Conservation (phyloP, 1,284 basidiomycete genomes). For the Polyporus tsugae region DNA sequence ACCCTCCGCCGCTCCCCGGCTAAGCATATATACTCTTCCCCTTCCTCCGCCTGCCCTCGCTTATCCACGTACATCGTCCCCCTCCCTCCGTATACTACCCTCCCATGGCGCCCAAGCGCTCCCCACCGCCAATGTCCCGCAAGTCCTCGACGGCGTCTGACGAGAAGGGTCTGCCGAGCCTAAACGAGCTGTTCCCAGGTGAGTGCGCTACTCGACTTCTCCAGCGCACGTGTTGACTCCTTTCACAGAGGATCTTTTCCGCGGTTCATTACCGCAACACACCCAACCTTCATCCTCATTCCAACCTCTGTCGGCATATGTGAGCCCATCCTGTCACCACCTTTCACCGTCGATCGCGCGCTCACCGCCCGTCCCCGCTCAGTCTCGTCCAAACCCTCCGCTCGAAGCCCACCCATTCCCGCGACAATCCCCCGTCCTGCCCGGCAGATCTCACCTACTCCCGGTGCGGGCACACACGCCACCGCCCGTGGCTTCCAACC, state of each 20-base stretch:
- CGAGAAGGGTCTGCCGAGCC: slow-evolving; percentile 38
- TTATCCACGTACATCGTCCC: slow-evolving; percentile 8
- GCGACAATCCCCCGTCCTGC: slow-evolving; percentile 4
- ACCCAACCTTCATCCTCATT: slow-evolving; percentile 18
- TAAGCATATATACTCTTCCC: slow-evolving; percentile 22
- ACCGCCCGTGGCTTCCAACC: slow-evolving; percentile 11
- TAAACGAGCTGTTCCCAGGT: slow-evolving; percentile 42
- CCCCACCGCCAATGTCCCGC: slow-evolving; percentile 17
- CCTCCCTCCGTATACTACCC: background rate
- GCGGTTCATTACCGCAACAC: slow-evolving; percentile 25
- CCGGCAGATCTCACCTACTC: slow-evolving; percentile 15
- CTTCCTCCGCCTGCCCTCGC: slow-evolving; percentile 5
- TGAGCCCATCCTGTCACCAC: slow-evolving; percentile 1
- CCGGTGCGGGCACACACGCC: slow-evolving; percentile 9
- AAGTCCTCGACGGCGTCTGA: slow-evolving; percentile 23
- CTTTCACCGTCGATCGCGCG: background rate
- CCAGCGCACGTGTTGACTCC: slow-evolving; percentile 8
- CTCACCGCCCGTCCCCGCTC: slow-evolving; percentile 1
- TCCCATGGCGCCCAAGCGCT: slow-evolving; percentile 25
- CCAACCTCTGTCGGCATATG: slow-evolving; percentile 25
- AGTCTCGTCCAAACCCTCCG: slow-evolving; percentile 4
- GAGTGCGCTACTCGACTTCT: slow-evolving; percentile 12
- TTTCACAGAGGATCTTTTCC: slow-evolving; percentile 35
- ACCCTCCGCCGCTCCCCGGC: slow-evolving; percentile 13
- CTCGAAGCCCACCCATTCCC: slow-evolving; percentile 13